Evolutionary conservation across 345 rosid species (phyloP), one percentile per base, ranked within the genome.

Genomic region (Pugionium cornutum): DNA sequence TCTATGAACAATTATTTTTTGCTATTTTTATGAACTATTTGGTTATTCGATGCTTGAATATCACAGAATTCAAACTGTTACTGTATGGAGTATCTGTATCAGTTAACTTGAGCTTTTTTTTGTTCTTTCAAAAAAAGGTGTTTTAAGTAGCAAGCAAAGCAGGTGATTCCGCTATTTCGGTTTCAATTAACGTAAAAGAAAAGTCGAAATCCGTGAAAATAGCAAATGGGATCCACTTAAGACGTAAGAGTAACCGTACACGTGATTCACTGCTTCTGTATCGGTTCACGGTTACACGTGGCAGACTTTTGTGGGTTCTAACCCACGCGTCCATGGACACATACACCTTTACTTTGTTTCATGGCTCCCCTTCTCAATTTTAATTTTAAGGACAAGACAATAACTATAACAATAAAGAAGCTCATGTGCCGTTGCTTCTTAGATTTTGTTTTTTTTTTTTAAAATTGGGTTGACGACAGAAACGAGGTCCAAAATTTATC

Each of bases 401-500:
- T 54, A 42, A 45, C 49, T 6, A 7, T 6, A 62, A 39, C 11
- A 56, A 64, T 62, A 40, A 71, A 71, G 65, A 28, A 43, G 4
- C 35, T 58, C 71, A 72, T 58, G 76, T 65, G 70, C 70, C 48
- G 35, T 65, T 72, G 76, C 66, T 37, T 32, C 6, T 34, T 49
- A 50, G 46, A 50, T 57, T 64, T 70, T 72, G 29, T 43, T n/a
- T n/a, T n/a, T n/a, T n/a, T n/a, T n/a, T n/a, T n/a, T n/a, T n/a
- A n/a, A n/a, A n/a, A 27, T 72, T 72, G 66, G 18, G 66, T 28
- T 35, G 43, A 65, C 58, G 71, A 72, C 66, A 72, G 58, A 57
- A 18, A 18, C 18, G 18, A 18, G 18, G 18, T 18, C 18, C 18
- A 18, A 18, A 18, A 18, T 18, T 18, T 18, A 18, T 18, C 18